Evolutionary conservation across 148 eudicot genomes (phyloP), one percentile per base, ranked within the genome.

Genomic region (Vaccinium vitisidaea): DNA sequence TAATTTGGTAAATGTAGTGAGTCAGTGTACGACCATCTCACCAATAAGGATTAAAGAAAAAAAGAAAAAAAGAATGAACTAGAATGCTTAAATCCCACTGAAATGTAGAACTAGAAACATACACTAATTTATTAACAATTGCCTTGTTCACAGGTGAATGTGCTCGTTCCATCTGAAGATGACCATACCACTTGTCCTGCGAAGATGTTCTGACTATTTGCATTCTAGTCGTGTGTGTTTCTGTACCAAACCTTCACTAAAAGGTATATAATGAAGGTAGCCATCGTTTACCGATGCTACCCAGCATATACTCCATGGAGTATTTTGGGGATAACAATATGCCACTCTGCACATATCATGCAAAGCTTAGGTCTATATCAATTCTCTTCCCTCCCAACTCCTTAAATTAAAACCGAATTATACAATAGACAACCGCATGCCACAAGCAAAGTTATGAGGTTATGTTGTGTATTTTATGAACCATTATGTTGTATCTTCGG

Each of bases 91-190:
- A 25, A 25, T 73, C 19, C 5, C 48, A 32, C 12, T 32, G 27
- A 7, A 71, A 16, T 32, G 75, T 71, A 25, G 27, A 36, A 46
- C 16, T 30, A 16, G 11, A 61, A 67, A 25, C 13, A 5, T 69
- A 27, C 18, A 1, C 30, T 13, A 16, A 69, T 27, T 69, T 18
- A 30, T 18, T 49, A 25, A 19, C 54, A 1, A 16, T 32, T 53
- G 23, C 46, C 49, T 83, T 83, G 79, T 30, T 55, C 19, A 74
- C 84, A 83, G 84, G 80, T 74, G 70, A 83, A 73, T 78, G 10
- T 6, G 79, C 79, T 21, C 16, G 53, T 46, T 39, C 27, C 79
- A 46, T 75, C 79, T 75, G 30, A 75, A 48, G 79, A 75, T 18
- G 30, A 27, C 8, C 16, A 69, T 21, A 67, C 15, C 52, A 36